Evolutionary conservation across 148 eudicot genomes (phyloP).

Genomic region (Tetragonia tetragonoides): DNA sequence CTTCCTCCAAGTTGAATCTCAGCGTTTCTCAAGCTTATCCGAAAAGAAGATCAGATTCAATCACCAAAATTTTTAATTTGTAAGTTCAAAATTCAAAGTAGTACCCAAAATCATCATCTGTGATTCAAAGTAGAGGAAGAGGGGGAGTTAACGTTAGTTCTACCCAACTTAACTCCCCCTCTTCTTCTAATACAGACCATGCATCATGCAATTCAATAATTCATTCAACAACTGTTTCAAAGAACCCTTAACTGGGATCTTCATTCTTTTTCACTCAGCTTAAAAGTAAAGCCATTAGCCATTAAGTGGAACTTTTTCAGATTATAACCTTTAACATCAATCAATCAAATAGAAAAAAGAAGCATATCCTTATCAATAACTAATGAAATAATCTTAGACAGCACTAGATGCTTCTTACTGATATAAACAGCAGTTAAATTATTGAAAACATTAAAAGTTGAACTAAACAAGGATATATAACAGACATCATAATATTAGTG

Average conservation of each 20-base stretch:
- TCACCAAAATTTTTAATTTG: no score
- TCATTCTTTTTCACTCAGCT: background rate
- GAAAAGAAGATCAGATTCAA: no score
- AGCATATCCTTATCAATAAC: background rate
- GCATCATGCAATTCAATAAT: background rate
- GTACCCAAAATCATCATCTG: background rate
- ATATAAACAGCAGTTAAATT: background rate
- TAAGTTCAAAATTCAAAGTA: background rate
- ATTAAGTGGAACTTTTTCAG: background rate
- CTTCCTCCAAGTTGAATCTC: no score
- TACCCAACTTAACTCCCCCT: no score
- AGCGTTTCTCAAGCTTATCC: no score
- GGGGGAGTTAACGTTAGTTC: no score
- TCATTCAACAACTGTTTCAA: background rate
- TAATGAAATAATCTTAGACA: background rate
- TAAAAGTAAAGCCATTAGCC: background rate
- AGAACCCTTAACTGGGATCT: background rate
- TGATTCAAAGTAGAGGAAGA: background rate
- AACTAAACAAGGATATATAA: background rate
- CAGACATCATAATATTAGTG: background rate
- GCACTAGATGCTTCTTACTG: background rate
- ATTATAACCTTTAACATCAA: background rate
- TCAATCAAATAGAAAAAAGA: background rate
- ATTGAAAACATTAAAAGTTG: background rate
- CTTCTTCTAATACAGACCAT: background rate